Conservation (phyloP, 2,329 filamentous ascomycete genomes). For the Cladosporium velox region DNA sequence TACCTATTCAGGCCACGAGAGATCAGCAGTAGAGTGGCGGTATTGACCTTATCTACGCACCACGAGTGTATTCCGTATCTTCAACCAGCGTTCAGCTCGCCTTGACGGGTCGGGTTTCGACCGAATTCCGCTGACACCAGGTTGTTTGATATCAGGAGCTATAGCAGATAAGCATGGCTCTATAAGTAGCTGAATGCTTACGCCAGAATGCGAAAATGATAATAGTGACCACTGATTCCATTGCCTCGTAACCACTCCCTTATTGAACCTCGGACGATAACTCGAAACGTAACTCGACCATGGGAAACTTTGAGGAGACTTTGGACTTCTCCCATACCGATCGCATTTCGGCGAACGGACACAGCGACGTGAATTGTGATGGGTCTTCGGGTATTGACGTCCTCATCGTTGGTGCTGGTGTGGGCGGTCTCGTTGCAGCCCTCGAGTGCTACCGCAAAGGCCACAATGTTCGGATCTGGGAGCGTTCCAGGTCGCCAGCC, state of each 20-base stretch:
- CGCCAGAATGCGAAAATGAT: not conserved
- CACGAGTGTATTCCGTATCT: not conserved
- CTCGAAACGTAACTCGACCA: not conserved
- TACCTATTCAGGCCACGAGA: not conserved
- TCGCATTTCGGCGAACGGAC: not conserved
- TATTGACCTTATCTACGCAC: not conserved
- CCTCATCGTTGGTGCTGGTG: constrained; percentile 34
- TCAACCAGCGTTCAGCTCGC: not conserved
- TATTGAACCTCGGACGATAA: not conserved
- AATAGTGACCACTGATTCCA: not conserved
- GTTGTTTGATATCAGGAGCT: not conserved
- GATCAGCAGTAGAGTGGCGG: no score
- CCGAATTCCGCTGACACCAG: not conserved
- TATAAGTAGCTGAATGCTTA: not conserved
- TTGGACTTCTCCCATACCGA: not conserved
- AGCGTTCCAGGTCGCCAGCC: not conserved
- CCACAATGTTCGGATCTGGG: constrained; percentile 25
- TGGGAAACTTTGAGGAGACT: not conserved
- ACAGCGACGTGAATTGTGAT: not conserved
- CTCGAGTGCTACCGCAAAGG: constrained; percentile 32
- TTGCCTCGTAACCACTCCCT: not conserved
- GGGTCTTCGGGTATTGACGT: constrained; percentile 20
- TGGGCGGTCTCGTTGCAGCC: constrained; percentile 34
- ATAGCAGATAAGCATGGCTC: not conserved
- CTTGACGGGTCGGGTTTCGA: not conserved